phyloP scores from a whole-genome alignment of 2,329 filamentous ascomycete species.

The Curvularia eragrostidis region DNA sequence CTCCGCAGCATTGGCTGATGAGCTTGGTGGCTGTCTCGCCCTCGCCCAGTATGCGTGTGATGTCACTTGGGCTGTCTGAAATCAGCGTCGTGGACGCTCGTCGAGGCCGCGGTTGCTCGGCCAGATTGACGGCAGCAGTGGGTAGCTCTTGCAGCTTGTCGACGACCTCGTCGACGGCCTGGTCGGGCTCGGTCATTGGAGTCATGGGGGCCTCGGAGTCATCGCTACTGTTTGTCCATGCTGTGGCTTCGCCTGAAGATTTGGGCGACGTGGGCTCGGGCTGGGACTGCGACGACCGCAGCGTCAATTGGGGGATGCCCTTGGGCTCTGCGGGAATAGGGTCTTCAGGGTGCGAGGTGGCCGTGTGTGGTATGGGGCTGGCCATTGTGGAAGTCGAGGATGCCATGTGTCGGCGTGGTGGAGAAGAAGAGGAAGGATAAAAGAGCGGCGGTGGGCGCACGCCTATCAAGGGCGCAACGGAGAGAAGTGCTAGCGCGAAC shows the following conservation, averaged over 20 bases:
- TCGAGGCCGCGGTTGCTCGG: slow-evolving; percentile 53
- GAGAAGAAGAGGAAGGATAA: slow-evolving; percentile 18
- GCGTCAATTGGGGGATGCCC: slow-evolving; percentile 41
- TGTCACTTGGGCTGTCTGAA: slow-evolving; percentile 65
- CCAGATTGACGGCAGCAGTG: slow-evolving; percentile 44
- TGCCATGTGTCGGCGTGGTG: slow-evolving; percentile 31
- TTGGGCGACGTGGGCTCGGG: slow-evolving; percentile 48
- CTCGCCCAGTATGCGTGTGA: slow-evolving; percentile 63
- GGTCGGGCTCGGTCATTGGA: slow-evolving; percentile 53
- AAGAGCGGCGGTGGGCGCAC: slow-evolving; percentile 13
- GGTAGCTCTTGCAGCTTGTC: slow-evolving; percentile 52
- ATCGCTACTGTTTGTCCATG: slow-evolving; percentile 52
- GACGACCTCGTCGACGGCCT: slow-evolving; percentile 51
- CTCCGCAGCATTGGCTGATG: slow-evolving; percentile 69
- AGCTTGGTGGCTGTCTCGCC: slow-evolving; percentile 63
- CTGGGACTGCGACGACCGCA: slow-evolving; percentile 21
- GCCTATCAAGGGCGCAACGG: slow-evolving; percentile 28
- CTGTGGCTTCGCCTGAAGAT: slow-evolving; percentile 51
- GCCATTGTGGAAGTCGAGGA: slow-evolving; percentile 29
- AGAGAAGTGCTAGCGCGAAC: slow-evolving; percentile 26
- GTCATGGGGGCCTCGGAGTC: slow-evolving; percentile 53
- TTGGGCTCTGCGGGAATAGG: slow-evolving; percentile 55
- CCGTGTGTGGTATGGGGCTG: slow-evolving; percentile 48
- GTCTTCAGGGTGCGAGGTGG: slow-evolving; percentile 56
- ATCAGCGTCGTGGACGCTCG: slow-evolving; percentile 73